Evolutionary conservation across 2,329 filamentous ascomycete species (phyloP), one percentile per base, ranked within the genome.

Genomic region (Knoxdaviesia capensis): DNA sequence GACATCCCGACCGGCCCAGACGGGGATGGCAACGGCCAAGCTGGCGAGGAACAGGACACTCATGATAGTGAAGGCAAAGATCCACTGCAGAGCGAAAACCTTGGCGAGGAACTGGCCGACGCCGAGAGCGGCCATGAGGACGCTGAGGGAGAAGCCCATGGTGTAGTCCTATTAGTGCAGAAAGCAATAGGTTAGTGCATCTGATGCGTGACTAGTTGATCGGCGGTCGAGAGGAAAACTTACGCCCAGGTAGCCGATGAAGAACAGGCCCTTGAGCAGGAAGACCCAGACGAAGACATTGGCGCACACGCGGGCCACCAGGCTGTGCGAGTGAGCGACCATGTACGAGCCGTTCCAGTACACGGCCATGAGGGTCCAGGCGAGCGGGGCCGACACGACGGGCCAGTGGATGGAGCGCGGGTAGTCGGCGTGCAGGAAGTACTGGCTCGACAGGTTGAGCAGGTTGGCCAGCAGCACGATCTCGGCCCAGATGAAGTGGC

Each of bases 271-370:
- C 52, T 86, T 81, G 2, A 70, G 74, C 36, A 88, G 63, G 48
- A 88, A 77, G 30, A 77, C 74, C 86, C 86, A 94, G 53, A 94
- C 81, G 51, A 86, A 85, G 49, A 93, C 65, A 54, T 94, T 93
- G 41, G 82, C 85, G 29, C 90, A 71, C 49, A 93, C 77, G 39
- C 83, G 67, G n/a, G 81, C 78, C 2, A 78, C 66, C 5, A 85
- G 58, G 44, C 64, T 70, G 44, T 77, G 62, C 6, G 75, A 69
- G 53, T 83, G 66, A n/a, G 64, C 64, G n/a, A 88, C 72, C 55
- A 82, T 81, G 39, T 87, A 77, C 20, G 86, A 84, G 6, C 86
- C 86, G 51, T 85, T 83, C 83, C 84, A 93, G 65, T 87, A 88
- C 42, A 94, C 68, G 31, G 82, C 80, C 9, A 88, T 76, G 53